Evolutionary conservation across 2,329 filamentous ascomycete genomes (phyloP), one percentile per base, ranked within the genome.

Genomic region (Aureobasidium sp.): DNA sequence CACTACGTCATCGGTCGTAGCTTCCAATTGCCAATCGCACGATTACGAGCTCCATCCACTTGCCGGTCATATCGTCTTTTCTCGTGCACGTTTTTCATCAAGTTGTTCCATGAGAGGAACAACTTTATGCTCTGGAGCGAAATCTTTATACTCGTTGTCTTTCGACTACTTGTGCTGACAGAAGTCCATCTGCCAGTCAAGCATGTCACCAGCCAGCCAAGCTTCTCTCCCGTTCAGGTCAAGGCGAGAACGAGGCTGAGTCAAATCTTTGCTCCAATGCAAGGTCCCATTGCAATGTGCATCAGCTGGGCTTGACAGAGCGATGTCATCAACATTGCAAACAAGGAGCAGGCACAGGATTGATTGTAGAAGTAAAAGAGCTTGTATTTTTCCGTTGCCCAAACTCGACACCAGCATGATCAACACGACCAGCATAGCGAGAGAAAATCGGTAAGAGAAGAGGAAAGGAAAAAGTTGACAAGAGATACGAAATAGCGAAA

Each of bases 401-500:
- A 42, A 42, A 54, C 50, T 29, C 50, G 37, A 54, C 37, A 42
- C 37, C 27, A 54, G 50, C 50, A 54, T 54, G 50, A 42, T 54
- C 50, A 14, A 42, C 6, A 19, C 9, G 50, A 54, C 50, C 50
- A 57, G 53, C 39, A 40, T 56, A 24, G 53, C 29, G 29, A 45
- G 40, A 44, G 53, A 57, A 33, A 57, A 44, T 45, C 29, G 24
- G 53, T 33, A 48, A 22, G n/a, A 45, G 27, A 39, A n/a, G 40
- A 35, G 37, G 35, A 27, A 50, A 60, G 12, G 42, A 35, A 50
- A 50, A 50, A 42, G 22, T 19, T 42, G 50, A 58, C 40, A 48
- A 35, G 57, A 60, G 45, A 60, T 60, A 60, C 57, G 57, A 60
- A 60, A 59, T 44, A 60, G 57, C 44, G 45, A 60, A 60, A 50